Evolutionary conservation across 139 green algal genomes (phyloP), one percentile per base, ranked within the genome.

Genomic region (Chlorella ohadii): DNA sequence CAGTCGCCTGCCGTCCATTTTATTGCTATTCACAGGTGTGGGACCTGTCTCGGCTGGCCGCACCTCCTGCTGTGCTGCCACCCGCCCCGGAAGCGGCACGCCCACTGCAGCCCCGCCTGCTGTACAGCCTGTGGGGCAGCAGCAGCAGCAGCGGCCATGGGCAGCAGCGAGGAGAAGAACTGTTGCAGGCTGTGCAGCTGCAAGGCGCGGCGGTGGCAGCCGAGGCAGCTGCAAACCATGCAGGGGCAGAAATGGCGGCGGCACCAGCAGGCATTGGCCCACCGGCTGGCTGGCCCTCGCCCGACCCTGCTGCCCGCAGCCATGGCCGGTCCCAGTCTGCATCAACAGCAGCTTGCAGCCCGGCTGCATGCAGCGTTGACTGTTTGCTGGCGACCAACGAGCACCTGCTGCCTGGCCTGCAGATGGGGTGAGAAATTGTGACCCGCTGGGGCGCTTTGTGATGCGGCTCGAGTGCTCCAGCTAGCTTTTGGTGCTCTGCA

Each of bases 41-140:
- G 75, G 75, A 81, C 57, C 56, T 81, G 22, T 34, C 51, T 34
- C 38, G 75, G 34, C 75, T 81, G 36, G 36, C 23, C 36, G 68
- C 20, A 6, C 19, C 38, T 16, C 36, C 68, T 9, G 75, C 31
- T 65, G 75, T 9, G 31, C 56, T 63, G 75, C 75, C 75, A 6
- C n/a, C 31, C 31, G 31, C 61, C 39, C 41, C 41, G 25, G 39
- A 9, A 27, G 16, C 13, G 12, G 27, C 28, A 12, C 71, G 31
- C 20, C 71, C 39, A 2, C 12, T 11, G 16, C 12, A 25, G 71
- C 41, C 39, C 3, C 71, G 71, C 12, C 15, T 36, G 36, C 39
- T 59, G 25, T 36, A 31, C 41, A 77, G 39, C 41, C 27, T 77
- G 39, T 77, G 25, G 59, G 59, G 25, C 65, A 25, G 65, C 65